These are phyloP conservation scores for Coniochaeta pulveracea DNA, from an alignment of 2,329 filamentous ascomycete species.

Conservation along the genomic window DNA sequence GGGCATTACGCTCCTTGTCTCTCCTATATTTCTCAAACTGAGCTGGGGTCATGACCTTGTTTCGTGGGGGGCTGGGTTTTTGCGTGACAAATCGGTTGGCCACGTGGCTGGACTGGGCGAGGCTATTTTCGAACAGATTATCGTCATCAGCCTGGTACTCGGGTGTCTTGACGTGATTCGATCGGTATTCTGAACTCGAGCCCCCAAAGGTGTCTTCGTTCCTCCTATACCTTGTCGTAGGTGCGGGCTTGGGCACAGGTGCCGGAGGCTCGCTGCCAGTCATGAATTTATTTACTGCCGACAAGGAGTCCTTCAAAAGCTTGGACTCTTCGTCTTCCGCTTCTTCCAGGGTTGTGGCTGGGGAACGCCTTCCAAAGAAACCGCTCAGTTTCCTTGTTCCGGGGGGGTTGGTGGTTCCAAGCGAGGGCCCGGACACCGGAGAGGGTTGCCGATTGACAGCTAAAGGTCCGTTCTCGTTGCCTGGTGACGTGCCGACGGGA, in stretches of 20 bases:
- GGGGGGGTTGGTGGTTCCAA: slow-evolving; percentile 11
- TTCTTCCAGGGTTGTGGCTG: slow-evolving; percentile 17
- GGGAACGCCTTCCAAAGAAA: slow-evolving; percentile 17
- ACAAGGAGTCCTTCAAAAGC: slow-evolving; percentile 39
- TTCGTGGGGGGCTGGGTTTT: slow-evolving; percentile 32
- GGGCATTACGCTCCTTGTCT: slow-evolving; percentile 54
- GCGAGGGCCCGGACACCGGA: slow-evolving; percentile 10
- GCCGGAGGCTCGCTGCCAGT: slow-evolving; percentile 13
- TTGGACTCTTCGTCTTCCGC: slow-evolving; percentile 40
- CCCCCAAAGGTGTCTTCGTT: slow-evolving; percentile 23
- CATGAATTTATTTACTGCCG: slow-evolving; percentile 34
- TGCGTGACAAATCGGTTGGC: slow-evolving; percentile 23
- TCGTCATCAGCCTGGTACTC: slow-evolving; percentile 32
- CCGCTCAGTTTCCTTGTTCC: slow-evolving; percentile 18
- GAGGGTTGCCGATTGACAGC: slow-evolving; percentile 28
- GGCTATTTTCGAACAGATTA: slow-evolving; percentile 41
- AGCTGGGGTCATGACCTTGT: slow-evolving; percentile 81
- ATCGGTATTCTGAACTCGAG: too few species aligned
- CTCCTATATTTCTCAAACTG: slow-evolving; percentile 75
- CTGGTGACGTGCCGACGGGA: slow-evolving; percentile 21
- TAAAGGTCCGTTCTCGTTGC: slow-evolving; percentile 23
- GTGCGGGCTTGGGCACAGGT: slow-evolving; percentile 7
- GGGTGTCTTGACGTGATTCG: not conserved
- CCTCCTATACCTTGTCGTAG: slow-evolving; percentile 22
- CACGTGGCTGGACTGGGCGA: slow-evolving; percentile 24